These are phyloP conservation scores for Anthostomella pinea DNA, from an alignment of 2,329 filamentous ascomycete genomes.

Conservation along the genomic window DNA sequence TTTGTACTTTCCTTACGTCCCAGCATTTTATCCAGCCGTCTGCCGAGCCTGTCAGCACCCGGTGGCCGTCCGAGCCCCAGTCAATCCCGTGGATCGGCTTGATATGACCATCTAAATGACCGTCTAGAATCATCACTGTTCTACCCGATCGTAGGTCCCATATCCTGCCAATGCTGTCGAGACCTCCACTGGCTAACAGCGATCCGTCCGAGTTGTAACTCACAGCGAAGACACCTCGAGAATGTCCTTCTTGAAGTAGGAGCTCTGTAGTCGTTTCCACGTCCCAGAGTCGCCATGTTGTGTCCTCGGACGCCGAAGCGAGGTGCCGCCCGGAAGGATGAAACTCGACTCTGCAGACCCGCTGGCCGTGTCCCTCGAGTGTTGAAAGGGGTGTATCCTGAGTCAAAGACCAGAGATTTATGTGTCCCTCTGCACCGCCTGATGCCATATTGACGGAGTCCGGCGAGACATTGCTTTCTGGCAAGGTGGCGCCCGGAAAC, in stretches of 20 bases:
- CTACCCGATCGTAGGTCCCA: conserved; percentile 93
- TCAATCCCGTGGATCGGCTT: conserved; percentile 91
- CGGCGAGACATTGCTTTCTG: conserved; percentile 66
- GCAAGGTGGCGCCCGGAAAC: conserved; percentile 78
- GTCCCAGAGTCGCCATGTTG: conserved; percentile 92
- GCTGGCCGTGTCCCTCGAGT: conserved; percentile 76
- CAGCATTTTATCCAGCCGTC: conserved; percentile 98
- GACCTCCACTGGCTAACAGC: conserved; percentile 82
- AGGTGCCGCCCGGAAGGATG: conserved; percentile 88
- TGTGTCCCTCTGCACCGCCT: conserved; percentile 80
- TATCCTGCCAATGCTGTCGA: conserved; percentile 91
- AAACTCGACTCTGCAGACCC: conserved; percentile 90
- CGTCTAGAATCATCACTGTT: conserved; percentile 93
- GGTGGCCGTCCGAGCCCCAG: conserved; percentile 87
- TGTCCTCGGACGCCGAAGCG: conserved; percentile 92
- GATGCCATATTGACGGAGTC: conserved; percentile 82
- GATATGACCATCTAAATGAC: conserved; percentile 76
- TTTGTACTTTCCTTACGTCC: conserved; percentile 88
- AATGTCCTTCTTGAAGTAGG: conserved; percentile 89
- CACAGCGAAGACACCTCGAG: conserved; percentile 85
- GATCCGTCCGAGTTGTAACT: conserved; percentile 91
- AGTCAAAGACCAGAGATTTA: conserved; percentile 87
- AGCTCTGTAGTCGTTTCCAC: conserved; percentile 81
- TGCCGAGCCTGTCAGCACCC: conserved; percentile 87
- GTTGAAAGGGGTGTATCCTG: conserved; percentile 83